A percentile compares a stretch with the other conserved stretches of the same genome.
phyloP scores from a whole-genome alignment of 495 filamentous ascomycete genomes.

The Penicillium flavigenum region DNA sequence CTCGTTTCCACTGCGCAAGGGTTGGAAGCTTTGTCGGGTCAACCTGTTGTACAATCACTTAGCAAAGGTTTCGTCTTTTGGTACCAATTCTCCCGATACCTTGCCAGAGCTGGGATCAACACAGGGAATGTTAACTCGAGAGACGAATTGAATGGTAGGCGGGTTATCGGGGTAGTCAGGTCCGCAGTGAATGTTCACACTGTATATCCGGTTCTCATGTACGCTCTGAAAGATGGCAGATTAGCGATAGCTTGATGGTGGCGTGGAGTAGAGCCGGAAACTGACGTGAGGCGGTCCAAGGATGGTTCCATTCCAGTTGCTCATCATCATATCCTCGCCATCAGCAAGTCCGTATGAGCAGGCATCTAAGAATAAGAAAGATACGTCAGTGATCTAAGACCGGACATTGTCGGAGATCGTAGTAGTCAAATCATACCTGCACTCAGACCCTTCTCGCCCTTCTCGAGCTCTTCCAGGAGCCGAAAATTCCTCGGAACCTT shows the following conservation, averaged over 20 bases:
- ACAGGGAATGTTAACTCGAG: constrained; percentile 91
- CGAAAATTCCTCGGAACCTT: constrained; percentile 95
- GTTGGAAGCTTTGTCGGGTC: constrained; percentile 80
- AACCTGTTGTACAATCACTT: constrained; percentile 53
- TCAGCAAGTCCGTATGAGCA: constrained; percentile 96
- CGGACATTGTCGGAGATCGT: constrained; percentile 6
- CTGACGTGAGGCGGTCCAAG: constrained; percentile 93
- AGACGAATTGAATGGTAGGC: constrained; percentile 85
- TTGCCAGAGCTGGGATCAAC: constrained; percentile 76
- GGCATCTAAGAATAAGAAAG: constrained; percentile 61
- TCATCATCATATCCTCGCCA: constrained; percentile 94
- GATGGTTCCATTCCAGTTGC: constrained; percentile 97
- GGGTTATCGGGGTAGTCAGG: constrained; percentile 84
- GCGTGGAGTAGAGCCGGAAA: constrained; percentile 17
- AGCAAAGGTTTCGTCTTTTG: background rate
- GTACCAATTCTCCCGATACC: constrained; percentile 39
- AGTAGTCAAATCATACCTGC: constrained; percentile 59
- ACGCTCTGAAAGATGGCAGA: constrained; percentile 61
- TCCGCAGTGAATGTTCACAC: constrained; percentile 94
- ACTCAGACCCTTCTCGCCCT: constrained; percentile 95
- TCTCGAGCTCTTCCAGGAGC: constrained; percentile 95
- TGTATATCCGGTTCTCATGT: constrained; percentile 98
- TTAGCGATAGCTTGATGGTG: constrained; percentile 15
- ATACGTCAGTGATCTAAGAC: constrained; percentile 15
- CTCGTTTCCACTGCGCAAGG: constrained; percentile 82